A percentile compares a stretch with the other conserved stretches of the same genome.
These are phyloP conservation scores for Lobulomyces angularis DNA, from an alignment of 192 early-diverging fungal genomes.

Conservation along the genomic window DNA sequence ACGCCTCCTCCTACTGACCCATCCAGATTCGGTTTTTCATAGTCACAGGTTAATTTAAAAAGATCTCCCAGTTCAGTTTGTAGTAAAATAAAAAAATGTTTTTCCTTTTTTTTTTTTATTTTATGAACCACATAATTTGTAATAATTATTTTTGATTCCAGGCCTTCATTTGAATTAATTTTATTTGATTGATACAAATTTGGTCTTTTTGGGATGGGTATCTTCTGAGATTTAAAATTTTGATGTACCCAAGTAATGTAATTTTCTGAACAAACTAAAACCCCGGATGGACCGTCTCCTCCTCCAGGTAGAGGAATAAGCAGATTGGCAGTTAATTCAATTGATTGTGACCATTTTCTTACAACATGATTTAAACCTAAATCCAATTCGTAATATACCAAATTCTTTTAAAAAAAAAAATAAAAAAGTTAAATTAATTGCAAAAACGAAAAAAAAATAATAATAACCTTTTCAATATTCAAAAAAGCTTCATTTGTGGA, in stretches of 20 bases:
- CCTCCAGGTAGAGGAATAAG: slow-evolving; percentile 83
- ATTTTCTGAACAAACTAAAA: slow-evolving; percentile 88
- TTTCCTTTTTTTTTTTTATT: slow-evolving; percentile 56
- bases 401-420: slow-evolving; percentile 4
- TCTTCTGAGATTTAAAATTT: slow-evolving; percentile 41
- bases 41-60: slow-evolving; percentile 84
- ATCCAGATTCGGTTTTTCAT: slow-evolving; percentile 43
- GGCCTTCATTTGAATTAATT: slow-evolving; percentile 15
- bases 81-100: slow-evolving; percentile 75
- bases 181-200: slow-evolving; percentile 43
- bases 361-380: slow-evolving; percentile 97
- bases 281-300: slow-evolving; percentile 88
- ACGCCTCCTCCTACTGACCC: slow-evolving; percentile 32
- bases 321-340: slow-evolving; percentile 60
- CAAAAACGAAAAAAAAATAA: not conserved
- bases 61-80: slow-evolving; percentile 91
- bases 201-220: slow-evolving; percentile 72
- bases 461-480: slow-evolving; percentile 55
- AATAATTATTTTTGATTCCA: slow-evolving; percentile 51
- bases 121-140: slow-evolving; percentile 77
- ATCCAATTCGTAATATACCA: slow-evolving; percentile 95
- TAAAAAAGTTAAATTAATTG: slow-evolving; percentile 9
- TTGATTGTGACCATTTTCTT: slow-evolving; percentile 82
- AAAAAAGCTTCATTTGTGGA: slow-evolving; percentile 55
- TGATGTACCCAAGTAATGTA: slow-evolving; percentile 78